Evolutionary conservation across 352 stramenopile genomes (phyloP).

Genomic region (Pythium sp.): DNA sequence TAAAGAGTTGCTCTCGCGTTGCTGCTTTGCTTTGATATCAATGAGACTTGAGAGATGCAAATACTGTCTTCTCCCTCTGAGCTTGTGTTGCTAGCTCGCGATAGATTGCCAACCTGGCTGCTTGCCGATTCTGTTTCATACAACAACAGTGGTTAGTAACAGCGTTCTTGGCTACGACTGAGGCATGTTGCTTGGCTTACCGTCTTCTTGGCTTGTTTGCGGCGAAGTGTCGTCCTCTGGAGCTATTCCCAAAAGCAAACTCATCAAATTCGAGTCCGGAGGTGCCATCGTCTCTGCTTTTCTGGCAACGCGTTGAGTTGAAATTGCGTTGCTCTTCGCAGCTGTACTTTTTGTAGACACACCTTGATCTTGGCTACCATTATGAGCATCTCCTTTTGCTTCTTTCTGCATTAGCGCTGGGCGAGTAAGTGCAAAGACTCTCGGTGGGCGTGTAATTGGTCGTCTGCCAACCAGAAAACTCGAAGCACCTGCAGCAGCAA

Average conservation of each 20-base stretch:
- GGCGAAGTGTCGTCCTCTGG: slow-evolving; percentile 1
- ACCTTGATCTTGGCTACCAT: background rate
- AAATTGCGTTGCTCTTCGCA: background rate
- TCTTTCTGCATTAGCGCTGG: background rate
- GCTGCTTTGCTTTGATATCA: background rate
- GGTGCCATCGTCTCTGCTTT: background rate
- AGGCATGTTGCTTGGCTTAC: background rate
- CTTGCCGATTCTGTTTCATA: background rate
- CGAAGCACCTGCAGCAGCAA: background rate
- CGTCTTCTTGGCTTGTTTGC: slow-evolving; percentile 16
- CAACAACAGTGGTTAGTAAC: background rate
- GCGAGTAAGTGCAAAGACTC: slow-evolving; percentile 7
- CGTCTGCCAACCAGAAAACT: background rate
- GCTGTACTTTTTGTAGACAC: background rate
- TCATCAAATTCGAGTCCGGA: background rate
- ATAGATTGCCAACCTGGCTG: background rate
- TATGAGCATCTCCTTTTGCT: background rate
- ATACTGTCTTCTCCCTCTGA: background rate
- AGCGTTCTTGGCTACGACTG: background rate
- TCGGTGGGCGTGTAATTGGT: slow-evolving; percentile 9
- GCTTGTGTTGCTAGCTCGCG: background rate
- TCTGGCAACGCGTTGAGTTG: background rate
- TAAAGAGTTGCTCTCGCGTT: background rate
- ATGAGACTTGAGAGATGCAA: background rate
- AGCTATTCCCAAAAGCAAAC: background rate